Percentiles rank a stretch among this genome's conserved stretches.
phyloP scores from a whole-genome alignment of 225 moss, liverwort and hornwort species.

The Marchantia paleacea region DNA sequence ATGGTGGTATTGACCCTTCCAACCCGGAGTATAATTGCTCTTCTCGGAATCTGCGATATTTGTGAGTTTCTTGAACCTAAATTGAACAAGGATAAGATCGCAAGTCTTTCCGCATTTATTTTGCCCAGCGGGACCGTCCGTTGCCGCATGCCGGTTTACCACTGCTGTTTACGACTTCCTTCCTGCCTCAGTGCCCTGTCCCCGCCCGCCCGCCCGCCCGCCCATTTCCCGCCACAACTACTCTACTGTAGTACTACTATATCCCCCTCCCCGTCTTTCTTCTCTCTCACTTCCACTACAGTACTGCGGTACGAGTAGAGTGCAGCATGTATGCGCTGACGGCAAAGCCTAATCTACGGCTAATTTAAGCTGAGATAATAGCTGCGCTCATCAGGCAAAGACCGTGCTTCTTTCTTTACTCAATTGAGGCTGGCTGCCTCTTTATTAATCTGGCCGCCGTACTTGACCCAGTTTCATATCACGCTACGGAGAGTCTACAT shows the following conservation, averaged over 20 bases:
- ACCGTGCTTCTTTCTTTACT: too few relatives aligned
- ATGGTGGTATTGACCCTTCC: constrained; percentile 14
- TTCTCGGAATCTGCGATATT: constrained; percentile 5
- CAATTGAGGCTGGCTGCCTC: not conserved
- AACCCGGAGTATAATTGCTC: constrained; percentile 8
- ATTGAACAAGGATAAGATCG: not conserved
- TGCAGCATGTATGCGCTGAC: not conserved
- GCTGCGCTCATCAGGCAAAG: too few relatives aligned
- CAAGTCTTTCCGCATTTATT: not conserved
- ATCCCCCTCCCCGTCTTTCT: not conserved
- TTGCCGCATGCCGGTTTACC: not conserved
- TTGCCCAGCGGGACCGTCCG: not conserved
- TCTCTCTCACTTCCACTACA: not conserved
- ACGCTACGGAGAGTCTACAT: not conserved
- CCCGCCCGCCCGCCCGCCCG: not conserved
- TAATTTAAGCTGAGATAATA: too few relatives aligned
- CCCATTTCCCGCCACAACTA: not conserved
- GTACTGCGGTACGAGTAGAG: not conserved
- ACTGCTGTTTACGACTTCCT: not conserved
- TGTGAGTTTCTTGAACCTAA: not conserved
- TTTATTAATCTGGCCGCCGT: not conserved
- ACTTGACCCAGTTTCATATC: not conserved
- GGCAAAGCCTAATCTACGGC: not conserved
- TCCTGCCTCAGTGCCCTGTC: not conserved
- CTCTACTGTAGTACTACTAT: too few relatives aligned